Percentiles rank a stretch among this genome's conserved stretches.
Conservation (phyloP, 1,284 basidiomycete genomes). For the Sphagnurus paluster region DNA sequence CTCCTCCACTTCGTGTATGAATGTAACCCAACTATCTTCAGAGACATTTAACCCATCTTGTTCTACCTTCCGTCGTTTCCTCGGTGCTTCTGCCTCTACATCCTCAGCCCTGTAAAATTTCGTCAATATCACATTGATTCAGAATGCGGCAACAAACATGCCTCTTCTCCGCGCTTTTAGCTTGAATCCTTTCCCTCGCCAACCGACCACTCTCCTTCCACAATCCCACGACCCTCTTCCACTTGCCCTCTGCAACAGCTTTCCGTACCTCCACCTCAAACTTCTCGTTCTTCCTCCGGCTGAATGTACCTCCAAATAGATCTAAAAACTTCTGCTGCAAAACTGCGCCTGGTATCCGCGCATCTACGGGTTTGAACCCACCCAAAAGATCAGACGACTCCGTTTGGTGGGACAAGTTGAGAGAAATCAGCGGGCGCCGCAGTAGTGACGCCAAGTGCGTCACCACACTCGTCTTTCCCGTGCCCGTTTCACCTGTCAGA, state of each 20-base stretch:
- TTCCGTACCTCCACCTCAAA: conserved; percentile 86
- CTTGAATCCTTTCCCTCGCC: conserved; percentile 63
- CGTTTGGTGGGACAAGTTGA: conserved; percentile 97
- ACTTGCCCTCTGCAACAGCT: conserved; percentile 82
- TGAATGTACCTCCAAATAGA: conserved; percentile 89
- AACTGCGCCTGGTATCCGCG: conserved; percentile 72
- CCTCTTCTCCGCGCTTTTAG: conserved; percentile 41
- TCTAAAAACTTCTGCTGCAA: conserved; percentile 81
- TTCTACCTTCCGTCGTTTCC: conserved; percentile 78
- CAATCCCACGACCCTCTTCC: conserved; percentile 81
- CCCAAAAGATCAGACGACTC: conserved; percentile 95
- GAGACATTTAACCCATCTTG: conserved; percentile 43
- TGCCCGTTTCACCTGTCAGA: conserved; percentile 97
- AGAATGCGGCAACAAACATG: conserved; percentile 23
- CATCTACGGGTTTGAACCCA: conserved; percentile 94
- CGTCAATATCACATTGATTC: background rate
- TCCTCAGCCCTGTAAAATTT: conserved; percentile 23
- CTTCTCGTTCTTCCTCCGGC: conserved; percentile 85
- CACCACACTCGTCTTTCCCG: conserved; percentile 95
- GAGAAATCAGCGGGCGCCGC: conserved; percentile 76
- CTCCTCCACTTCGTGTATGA: conserved; percentile 71
- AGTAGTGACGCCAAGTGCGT: conserved; percentile 87
- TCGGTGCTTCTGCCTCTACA: conserved; percentile 47
- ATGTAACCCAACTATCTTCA: conserved; percentile 68
- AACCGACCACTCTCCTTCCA: conserved; percentile 82